Conservation (phyloP, 495 filamentous ascomycete genomes). For the Jackrogersella minutella region DNA sequence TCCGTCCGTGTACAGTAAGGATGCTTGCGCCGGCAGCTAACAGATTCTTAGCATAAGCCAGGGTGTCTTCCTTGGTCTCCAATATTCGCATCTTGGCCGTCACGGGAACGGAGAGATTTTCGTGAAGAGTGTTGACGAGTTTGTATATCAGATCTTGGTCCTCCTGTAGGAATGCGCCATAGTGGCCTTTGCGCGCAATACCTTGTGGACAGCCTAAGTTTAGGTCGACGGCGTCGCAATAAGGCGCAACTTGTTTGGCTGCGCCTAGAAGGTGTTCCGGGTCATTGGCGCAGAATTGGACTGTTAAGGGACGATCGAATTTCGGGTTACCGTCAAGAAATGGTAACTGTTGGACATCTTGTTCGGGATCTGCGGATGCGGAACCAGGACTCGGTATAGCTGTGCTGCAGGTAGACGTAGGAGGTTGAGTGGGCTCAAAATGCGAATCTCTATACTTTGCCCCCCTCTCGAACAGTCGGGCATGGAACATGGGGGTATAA, state of each 20-base stretch:
- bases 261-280: conserved; percentile 79
- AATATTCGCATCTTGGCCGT: conserved; percentile 95
- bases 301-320: conserved; percentile 86
- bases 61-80: conserved; percentile 82
- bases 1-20: conserved; percentile 88
- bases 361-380: conserved; percentile 3
- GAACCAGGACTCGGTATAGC: conserved; percentile 34
- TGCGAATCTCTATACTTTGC: conserved; percentile 75
- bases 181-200: conserved; percentile 88
- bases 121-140: conserved; percentile 80
- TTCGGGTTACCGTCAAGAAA: conserved; percentile 87
- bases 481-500: conserved; percentile 96
- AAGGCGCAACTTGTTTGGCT: conserved; percentile 76
- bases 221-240: conserved; percentile 94
- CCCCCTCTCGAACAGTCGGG: conserved; percentile 80
- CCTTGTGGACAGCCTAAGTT: conserved; percentile 99
- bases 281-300: conserved; percentile 96
- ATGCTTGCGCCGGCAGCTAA: conserved; percentile 89
- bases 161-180: conserved; percentile 95
- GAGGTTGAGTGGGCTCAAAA: conserved; percentile 70
- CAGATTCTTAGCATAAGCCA: conserved; percentile 90
- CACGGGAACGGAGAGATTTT: conserved; percentile 76
- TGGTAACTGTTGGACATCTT: conserved; percentile 25
- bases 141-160: conserved; percentile 82
- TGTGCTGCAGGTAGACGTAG: conserved; percentile 20